Percentiles rank a stretch among this genome's conserved stretches.
These are phyloP conservation scores for Cryptomeria japonica DNA, from an alignment of 75 land plant species.

Conservation along the genomic window DNA sequence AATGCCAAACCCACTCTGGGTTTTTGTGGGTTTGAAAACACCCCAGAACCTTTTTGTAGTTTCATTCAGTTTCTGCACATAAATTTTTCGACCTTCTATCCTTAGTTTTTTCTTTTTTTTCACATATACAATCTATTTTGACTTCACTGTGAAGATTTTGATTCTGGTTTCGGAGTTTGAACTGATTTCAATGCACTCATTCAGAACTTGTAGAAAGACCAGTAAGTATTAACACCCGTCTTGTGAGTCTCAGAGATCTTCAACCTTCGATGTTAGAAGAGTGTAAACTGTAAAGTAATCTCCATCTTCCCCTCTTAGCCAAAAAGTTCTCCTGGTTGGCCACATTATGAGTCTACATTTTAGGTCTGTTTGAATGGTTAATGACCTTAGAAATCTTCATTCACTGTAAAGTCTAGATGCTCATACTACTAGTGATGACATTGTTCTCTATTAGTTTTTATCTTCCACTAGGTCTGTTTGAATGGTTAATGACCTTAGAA, in stretches of 20 bases:
- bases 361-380: neutral
- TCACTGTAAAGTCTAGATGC: neutral
- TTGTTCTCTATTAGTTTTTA: too few relatives aligned
- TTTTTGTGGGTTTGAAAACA: neutral
- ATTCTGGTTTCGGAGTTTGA: neutral
- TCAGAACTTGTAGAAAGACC: too few relatives aligned
- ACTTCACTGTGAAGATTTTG: neutral
- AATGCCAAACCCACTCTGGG: neutral
- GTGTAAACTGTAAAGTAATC: too few relatives aligned
- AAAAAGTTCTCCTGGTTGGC: neutral
- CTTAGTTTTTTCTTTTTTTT: neutral
- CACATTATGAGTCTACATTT: neutral
- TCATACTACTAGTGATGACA: too few relatives aligned
- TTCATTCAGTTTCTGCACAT: neutral
- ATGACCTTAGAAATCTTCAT: neutral
- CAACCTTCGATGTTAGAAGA: too few relatives aligned
- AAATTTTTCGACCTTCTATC: neutral
- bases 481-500: neutral
- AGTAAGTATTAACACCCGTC: too few relatives aligned
- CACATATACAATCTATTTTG: neutral
- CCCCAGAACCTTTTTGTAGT: neutral
- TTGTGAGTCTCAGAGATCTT: too few relatives aligned
- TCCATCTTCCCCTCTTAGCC: neutral
- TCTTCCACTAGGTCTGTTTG: neutral
- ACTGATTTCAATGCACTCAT: neutral